phyloP scores from a whole-genome alignment of 148 eudicot genomes.

The Amaranthus palmeri region DNA sequence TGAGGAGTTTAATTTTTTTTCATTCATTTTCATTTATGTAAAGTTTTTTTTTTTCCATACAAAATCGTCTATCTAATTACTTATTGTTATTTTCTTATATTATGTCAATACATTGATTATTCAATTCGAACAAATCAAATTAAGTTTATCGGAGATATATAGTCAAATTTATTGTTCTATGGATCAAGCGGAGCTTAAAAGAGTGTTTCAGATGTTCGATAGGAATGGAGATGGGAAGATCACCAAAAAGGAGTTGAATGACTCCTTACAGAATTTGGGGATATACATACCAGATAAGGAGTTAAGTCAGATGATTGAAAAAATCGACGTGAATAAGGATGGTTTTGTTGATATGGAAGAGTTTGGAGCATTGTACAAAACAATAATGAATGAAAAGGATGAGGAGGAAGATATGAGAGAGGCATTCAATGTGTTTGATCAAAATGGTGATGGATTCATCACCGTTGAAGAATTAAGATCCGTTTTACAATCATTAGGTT shows the following conservation, averaged over 20 bases:
- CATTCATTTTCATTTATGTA: not conserved
- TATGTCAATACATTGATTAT: not conserved
- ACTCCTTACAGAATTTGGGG: conserved; percentile 57
- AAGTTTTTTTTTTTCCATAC: not conserved
- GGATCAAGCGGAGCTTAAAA: conserved; percentile 59
- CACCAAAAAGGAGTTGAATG: conserved; percentile 53
- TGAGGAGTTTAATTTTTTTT: not conserved
- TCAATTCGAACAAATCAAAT: not conserved
- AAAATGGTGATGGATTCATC: conserved; percentile 86
- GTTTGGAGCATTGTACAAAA: conserved; percentile 57
- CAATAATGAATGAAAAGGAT: conserved; percentile 63
- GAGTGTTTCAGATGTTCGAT: conserved; percentile 78
- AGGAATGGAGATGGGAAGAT: conserved; percentile 70
- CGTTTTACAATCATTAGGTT: conserved; percentile 65
- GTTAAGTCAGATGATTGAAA: conserved; percentile 63
- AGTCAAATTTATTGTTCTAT: conserved; percentile 10
- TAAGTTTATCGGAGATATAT: not conserved
- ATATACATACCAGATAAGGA: conserved; percentile 67
- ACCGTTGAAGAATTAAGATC: conserved; percentile 79
- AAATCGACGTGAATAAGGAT: conserved; percentile 57
- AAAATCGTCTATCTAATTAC: not conserved
- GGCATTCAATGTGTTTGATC: conserved; percentile 89
- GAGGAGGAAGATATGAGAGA: conserved; percentile 90
- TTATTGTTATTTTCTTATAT: not conserved
- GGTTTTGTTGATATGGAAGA: conserved; percentile 74